phyloP scores from a whole-genome alignment of 1,139 yeast species.

The Blastobotrys arbuscula region DNA sequence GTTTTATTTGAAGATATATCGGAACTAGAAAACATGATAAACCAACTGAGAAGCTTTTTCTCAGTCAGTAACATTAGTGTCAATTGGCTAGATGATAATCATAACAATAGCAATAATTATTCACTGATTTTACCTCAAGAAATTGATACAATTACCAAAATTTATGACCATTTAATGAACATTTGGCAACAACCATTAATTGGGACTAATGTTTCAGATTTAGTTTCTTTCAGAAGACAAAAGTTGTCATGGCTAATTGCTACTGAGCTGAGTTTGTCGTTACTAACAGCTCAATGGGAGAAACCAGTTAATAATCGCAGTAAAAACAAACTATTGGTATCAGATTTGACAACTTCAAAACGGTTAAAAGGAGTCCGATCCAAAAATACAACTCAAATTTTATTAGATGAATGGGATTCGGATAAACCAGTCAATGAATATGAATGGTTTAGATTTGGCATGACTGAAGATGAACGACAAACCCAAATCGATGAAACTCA shows the following conservation, averaged over 20 bases:
- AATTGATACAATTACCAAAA: conserved; percentile 8
- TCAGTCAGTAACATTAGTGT: conserved; percentile 29
- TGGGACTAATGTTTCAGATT: conserved; percentile 2
- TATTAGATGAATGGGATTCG: conserved; percentile 22
- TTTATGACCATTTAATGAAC: conserved; percentile 16
- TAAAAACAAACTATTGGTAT: too few relatives aligned
- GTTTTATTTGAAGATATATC: conserved; percentile 8
- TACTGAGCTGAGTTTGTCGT: conserved; percentile 18
- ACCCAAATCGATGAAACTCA: conserved; percentile 5
- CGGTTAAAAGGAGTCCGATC: neutral
- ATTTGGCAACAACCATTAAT: conserved; percentile 21
- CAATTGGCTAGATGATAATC: conserved; percentile 14
- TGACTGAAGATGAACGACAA: conserved; percentile 4
- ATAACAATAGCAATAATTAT: conserved; percentile 3
- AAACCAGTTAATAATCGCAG: too few relatives aligned
- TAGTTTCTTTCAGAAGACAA: conserved; percentile 11
- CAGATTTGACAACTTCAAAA: too few relatives aligned
- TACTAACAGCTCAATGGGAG: conserved; percentile 18
- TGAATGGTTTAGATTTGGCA: conserved; percentile 20
- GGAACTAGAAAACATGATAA: conserved; percentile 49
- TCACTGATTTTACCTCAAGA: neutral
- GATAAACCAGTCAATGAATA: conserved; percentile 11
- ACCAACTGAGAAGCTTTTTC: conserved; percentile 42
- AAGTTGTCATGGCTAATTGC: conserved; percentile 16
- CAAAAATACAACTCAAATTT: conserved; percentile 9